A percentile compares a stretch with the other conserved stretches of the same genome.
phyloP scores from a whole-genome alignment of 1,284 basidiomycete species.

The Apiotrichum gamsii region DNA sequence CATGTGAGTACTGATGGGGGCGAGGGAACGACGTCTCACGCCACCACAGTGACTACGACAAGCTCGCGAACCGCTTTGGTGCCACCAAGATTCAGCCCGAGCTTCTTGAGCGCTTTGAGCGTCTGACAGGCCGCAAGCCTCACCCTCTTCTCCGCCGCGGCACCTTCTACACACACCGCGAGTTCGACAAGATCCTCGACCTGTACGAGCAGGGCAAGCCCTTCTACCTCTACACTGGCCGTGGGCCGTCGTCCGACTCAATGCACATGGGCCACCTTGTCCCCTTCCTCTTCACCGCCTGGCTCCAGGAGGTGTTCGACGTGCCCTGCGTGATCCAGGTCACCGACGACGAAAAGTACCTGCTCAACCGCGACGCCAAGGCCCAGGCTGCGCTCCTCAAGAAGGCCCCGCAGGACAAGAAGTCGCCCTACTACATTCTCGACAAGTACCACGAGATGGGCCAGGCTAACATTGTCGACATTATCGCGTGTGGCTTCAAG shows the following conservation, averaged over 20 bases:
- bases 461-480: conserved; percentile 82
- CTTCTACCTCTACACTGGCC: conserved; percentile 96
- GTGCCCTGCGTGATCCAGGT: conserved; percentile 91
- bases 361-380: conserved; percentile 79
- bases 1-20: conserved; percentile 55
- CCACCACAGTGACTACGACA: conserved; percentile 75
- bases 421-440: conserved; percentile 57
- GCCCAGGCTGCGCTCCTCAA: conserved; percentile 44
- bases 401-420: conserved; percentile 46
- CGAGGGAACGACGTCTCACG: no score
- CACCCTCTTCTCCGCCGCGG: conserved; percentile 86
- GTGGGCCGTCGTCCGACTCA: conserved; percentile 92
- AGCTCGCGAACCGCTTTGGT: conserved; percentile 89
- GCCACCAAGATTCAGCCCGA: conserved; percentile 72
- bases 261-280: conserved; percentile 99
- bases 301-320: conserved; percentile 94
- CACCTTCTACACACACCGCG: conserved; percentile 97
- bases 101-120: conserved; percentile 83
- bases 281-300: conserved; percentile 96
- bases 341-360: conserved; percentile 98
- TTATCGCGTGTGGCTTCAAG: conserved; percentile 77
- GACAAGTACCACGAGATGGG: conserved; percentile 84
- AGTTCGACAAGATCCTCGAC: conserved; percentile 88
- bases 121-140: conserved; percentile 81
- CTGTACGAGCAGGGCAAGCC: conserved; percentile 95